phyloP scores from a whole-genome alignment of 2,329 filamentous ascomycete species.

The Diaporthe vexans region DNA sequence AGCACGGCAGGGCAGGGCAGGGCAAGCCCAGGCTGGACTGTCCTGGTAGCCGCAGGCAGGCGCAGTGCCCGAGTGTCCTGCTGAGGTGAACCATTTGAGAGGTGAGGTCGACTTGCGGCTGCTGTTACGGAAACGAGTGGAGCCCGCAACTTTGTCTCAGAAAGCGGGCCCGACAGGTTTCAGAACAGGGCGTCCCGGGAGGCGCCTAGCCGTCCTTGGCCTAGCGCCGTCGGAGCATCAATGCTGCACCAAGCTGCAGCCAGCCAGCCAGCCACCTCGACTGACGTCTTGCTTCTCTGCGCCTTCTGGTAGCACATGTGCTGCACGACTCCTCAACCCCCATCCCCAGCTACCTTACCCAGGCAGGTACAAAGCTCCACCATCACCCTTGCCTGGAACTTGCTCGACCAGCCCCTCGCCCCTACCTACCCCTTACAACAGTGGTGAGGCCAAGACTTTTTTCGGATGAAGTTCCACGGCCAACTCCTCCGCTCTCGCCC shows the following conservation, averaged over 20 bases:
- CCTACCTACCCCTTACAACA: slow-evolving; percentile 29
- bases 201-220: slow-evolving; percentile 21
- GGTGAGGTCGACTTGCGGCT: slow-evolving; percentile 29
- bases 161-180: slow-evolving; percentile 26
- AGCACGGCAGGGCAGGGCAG: not conserved
- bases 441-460: slow-evolving; percentile 15
- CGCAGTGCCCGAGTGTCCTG: not conserved
- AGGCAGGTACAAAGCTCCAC: too few species aligned
- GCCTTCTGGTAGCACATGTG: too few species aligned
- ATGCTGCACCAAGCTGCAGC: not conserved
- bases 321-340: too few species aligned
- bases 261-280: too few species aligned
- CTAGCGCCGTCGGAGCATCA: slow-evolving; percentile 15
- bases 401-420: slow-evolving; percentile 20
- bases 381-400: slow-evolving; percentile 14
- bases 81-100: not conserved
- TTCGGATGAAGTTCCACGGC: slow-evolving; percentile 26
- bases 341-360: too few species aligned
- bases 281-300: slow-evolving; percentile 14
- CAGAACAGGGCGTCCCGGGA: slow-evolving; percentile 31
- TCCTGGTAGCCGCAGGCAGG: not conserved
- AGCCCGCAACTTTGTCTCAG: slow-evolving; percentile 32
- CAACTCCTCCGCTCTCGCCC: not conserved
- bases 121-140: slow-evolving; percentile 24
- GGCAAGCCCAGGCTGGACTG: not conserved